A percentile compares a stretch with the other conserved stretches of the same genome.
Evolutionary conservation across 2,329 filamentous ascomycete species (phyloP).

Genomic region (Calonectria hongkongensis): DNA sequence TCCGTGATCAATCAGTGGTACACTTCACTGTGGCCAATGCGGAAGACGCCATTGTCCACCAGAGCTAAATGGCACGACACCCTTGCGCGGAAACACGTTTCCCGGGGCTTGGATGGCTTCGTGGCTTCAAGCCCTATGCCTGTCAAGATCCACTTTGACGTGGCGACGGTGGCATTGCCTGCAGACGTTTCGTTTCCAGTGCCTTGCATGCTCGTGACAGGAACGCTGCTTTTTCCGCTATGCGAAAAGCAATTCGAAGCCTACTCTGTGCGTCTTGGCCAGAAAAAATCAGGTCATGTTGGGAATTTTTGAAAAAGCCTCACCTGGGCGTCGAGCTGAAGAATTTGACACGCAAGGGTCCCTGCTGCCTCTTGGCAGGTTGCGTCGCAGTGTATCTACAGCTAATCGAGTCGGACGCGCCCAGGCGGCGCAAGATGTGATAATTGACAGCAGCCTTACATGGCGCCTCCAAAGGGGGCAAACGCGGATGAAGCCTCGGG

Average conservation of each 20-base stretch:
- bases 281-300: slow-evolving; percentile 9
- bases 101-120: slow-evolving; percentile 1
- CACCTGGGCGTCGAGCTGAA: slow-evolving; percentile 6
- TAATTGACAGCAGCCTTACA: slow-evolving; percentile 11
- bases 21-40: slow-evolving; percentile 16
- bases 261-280: background rate
- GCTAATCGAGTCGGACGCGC: slow-evolving; percentile 2
- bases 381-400: slow-evolving; percentile 18
- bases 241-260: slow-evolving; percentile 15
- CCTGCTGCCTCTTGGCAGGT: slow-evolving; percentile 3
- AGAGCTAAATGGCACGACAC: background rate
- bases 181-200: slow-evolving; percentile 18
- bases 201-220: slow-evolving; percentile 20
- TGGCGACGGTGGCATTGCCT: slow-evolving; percentile 3
- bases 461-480: slow-evolving; percentile 1
- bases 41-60: background rate
- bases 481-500: background rate
- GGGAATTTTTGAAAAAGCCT: slow-evolving; percentile 1
- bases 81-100: slow-evolving; percentile 3
- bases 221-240: slow-evolving; percentile 20
- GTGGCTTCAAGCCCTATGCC: slow-evolving; percentile 13
- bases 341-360: slow-evolving; percentile 2
- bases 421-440: slow-evolving; percentile 16
- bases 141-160: slow-evolving; percentile 5
- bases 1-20: background rate